Conservation (phyloP, 768 basidiomycete species). For the Leccinum olivaceopallidum region DNA sequence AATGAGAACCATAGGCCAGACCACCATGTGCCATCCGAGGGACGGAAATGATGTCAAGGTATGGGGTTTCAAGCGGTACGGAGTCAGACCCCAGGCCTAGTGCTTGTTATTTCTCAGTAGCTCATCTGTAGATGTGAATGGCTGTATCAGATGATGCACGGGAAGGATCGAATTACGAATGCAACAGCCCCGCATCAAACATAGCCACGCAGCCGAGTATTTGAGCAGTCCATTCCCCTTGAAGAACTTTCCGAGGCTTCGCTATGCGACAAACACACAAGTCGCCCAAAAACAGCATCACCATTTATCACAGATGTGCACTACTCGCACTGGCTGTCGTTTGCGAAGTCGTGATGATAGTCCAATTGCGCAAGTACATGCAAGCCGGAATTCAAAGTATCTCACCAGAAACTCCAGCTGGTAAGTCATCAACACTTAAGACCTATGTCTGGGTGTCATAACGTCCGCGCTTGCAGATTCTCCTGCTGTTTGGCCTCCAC, state of each 20-base stretch:
- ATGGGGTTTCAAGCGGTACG: constrained; percentile 1
- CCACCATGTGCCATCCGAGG: not conserved
- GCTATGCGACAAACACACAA: not conserved
- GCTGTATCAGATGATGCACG: not conserved
- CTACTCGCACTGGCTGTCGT: not conserved
- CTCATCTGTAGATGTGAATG: not conserved
- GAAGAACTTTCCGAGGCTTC: not conserved
- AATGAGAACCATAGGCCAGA: not conserved
- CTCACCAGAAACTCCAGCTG: not conserved
- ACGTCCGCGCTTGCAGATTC: not conserved
- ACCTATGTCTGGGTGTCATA: not conserved
- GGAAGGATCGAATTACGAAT: not conserved
- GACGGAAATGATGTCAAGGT: not conserved
- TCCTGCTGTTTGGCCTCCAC: constrained; percentile 1
- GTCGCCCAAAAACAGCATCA: not conserved
- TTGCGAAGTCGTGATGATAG: constrained; percentile 1
- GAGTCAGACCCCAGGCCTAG: not conserved
- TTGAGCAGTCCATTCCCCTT: not conserved
- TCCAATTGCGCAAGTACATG: not conserved
- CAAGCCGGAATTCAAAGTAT: not conserved
- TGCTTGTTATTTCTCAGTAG: not conserved
- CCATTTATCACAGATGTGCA: not conserved
- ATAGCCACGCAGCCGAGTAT: not conserved
- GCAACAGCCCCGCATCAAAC: not conserved
- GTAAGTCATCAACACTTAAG: not conserved